Evolutionary conservation across 495 filamentous ascomycete species (phyloP).

Genomic region (Aspergillus incahuasiensis): DNA sequence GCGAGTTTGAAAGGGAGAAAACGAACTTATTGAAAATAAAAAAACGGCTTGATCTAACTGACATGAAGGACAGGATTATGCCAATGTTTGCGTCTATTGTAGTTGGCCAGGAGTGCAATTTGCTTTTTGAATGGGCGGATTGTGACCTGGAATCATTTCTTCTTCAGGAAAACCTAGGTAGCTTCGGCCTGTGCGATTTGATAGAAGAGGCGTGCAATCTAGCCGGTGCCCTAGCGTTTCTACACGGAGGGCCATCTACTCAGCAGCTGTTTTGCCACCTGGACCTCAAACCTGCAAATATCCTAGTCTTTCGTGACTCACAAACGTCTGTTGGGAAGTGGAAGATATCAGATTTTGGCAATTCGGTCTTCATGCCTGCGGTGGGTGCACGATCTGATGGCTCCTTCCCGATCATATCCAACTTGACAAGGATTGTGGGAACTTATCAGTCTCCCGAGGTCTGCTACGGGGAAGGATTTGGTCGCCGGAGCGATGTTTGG

Average conservation of each 20-base stretch:
- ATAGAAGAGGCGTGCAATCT: not conserved
- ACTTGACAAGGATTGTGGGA: not conserved
- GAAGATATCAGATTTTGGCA: slow-evolving; percentile 26
- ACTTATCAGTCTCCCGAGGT: slow-evolving; percentile 19
- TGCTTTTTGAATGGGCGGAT: slow-evolving; percentile 11
- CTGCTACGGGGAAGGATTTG: not conserved
- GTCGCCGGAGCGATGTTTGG: slow-evolving; percentile 20
- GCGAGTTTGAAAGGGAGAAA: not conserved
- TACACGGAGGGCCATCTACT: slow-evolving; percentile 3
- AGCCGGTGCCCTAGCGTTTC: slow-evolving; percentile 16
- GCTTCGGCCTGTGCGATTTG: not conserved
- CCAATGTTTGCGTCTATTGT: slow-evolving; percentile 11
- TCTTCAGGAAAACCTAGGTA: not conserved
- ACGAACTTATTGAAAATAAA: not conserved
- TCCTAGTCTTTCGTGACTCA: slow-evolving; percentile 7
- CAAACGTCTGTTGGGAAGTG: slow-evolving; percentile 12
- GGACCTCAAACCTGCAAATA: slow-evolving; percentile 25
- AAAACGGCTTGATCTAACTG: too few species aligned
- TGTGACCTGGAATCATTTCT: slow-evolving; percentile 17
- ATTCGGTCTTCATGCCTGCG: not conserved
- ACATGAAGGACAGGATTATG: slow-evolving; percentile 1
- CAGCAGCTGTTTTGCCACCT: slow-evolving; percentile 9
- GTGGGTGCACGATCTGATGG: too few species aligned
- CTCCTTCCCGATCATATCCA: too few species aligned
- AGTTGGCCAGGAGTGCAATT: slow-evolving; percentile 12